Base-by-base conservation (phyloP, 495 filamentous ascomycete species). In the Xylaria flabelliformis region DNA sequence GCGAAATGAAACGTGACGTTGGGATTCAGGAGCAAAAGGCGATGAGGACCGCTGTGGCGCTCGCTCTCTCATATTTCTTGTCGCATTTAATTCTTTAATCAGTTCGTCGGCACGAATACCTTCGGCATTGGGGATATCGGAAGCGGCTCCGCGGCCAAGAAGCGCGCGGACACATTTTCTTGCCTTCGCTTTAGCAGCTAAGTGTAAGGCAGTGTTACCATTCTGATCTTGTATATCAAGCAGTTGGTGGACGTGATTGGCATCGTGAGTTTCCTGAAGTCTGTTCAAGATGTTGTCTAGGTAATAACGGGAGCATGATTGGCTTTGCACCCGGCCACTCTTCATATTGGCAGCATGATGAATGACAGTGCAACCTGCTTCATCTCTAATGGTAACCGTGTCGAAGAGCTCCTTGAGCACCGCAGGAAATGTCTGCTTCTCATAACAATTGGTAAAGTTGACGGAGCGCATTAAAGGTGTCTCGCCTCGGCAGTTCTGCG, bases 401-500 rank as follows among this genome's bases (percentile, higher is more conserved):
- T 89, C 86, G 64, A 91, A 83, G 4, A 99, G 86, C 48, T 97
- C 85, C 71, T 92, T 91, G 70, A 97, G 86, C n/a, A 98, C 86
- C 17, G 84, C 83, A 0, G 92, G 90, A 80, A 98, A 97, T 1
- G 92, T 94, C 65, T 91, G 85, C 79, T 93, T 96, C 75, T 98
- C 95, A 80, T 91, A 94, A 76, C 95, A 97, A 79, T 99, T 99
- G 46, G 94, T 98, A 76, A 98, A 99, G 69, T 95, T 85, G 39
- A 98, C 94, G 19, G 92, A 91, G n/a, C 94, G 91, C 86, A 98
- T 97, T 58, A 99, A 87, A 0, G 97, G 94, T 0, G 97, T 98
- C 81, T 98, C 96, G 67, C 94, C 94, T 62, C 93, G 91, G 24
- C 89, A 83, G 55, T 95, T 95, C 61, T 89, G 84, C 8, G 88